Base-by-base conservation (phyloP, 2,329 filamentous ascomycete genomes). In the Botryotinia calthae region DNA sequence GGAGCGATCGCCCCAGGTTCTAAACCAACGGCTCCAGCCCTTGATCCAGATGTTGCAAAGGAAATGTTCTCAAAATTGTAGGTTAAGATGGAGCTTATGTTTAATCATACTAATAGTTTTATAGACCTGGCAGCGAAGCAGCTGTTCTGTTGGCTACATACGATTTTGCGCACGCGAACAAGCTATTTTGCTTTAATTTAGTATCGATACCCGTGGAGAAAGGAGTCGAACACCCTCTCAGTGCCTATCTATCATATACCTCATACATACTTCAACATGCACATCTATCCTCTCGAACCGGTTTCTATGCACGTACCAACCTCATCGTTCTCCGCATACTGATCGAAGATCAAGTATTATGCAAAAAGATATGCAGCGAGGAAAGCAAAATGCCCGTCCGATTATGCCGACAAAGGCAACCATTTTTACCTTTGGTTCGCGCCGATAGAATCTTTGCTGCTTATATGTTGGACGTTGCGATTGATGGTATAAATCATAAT, bases 211-310 rank as follows among this genome's bases (percentile, higher is more conserved):
- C 87, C 9, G 82, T 89, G 1, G 89, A 90, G 66, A 91, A 91
- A 77, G 88, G 86, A 59, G 86, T 88, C 66, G 90, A 95, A 78
- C 87, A 91, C 1, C 92, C 95, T 0, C 90, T 99, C 75, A 89
- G 91, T 64, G 90, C 89, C 77, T 97, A 95, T 80, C 84, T 98
- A 42, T 98, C 95, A 0, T 86, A 97, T 61, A 93, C 93, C 5
- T 98, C 95, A 4, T 99, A 99, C 82, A 87, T 98, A 46, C 88
- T 97, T 66, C 95, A 98, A 78, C 95, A 99, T 82, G 95, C 96
- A 2, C 92, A 98, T 82, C 89, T 96, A 31, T 97, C 94, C 5
- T 82, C 86, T 44, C 88, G 96, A 75, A 89, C 93, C 20, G 89
- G 93, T 0, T 87, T 93, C 75, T 99, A 99, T 82, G 91, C 93